These are phyloP conservation scores for Fusarium napiforme DNA, from an alignment of 2,329 filamentous ascomycete genomes.

Conservation along the genomic window DNA sequence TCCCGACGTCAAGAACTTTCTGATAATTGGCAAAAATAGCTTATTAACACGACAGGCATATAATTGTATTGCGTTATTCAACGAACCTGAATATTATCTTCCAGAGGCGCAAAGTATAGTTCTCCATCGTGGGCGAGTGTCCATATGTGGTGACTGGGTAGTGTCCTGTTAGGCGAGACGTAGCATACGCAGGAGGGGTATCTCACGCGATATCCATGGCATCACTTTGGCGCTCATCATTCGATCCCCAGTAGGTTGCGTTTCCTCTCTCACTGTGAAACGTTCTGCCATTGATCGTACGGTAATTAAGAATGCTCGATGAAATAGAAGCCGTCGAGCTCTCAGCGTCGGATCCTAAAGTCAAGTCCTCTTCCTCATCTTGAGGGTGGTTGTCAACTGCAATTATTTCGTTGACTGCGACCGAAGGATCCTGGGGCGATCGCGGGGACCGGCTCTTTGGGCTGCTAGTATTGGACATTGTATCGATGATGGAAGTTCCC, in stretches of 20 bases:
- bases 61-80: rapidly evolving
- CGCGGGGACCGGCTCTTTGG: not conserved
- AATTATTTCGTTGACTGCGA: not conserved
- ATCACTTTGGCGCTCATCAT: not conserved
- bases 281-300: not conserved
- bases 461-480: not conserved
- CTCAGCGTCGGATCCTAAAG: not conserved
- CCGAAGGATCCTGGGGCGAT: not conserved
- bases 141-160: not conserved
- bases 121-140: not conserved
- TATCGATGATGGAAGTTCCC: rapidly evolving
- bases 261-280: not conserved
- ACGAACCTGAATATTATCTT: not conserved
- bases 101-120: not conserved
- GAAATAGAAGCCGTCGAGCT: not conserved
- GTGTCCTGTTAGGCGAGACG: not conserved
- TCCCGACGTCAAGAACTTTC: not conserved
- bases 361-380: not conserved
- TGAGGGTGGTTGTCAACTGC: rapidly evolving
- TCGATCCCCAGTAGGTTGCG: not conserved
- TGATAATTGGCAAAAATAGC: not conserved
- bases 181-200: not conserved
- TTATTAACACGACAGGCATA: rapidly evolving
- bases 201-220: not conserved
- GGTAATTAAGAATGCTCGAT: not conserved